A percentile compares a stretch with the other conserved stretches of the same genome.
These are phyloP conservation scores for Yarrowia sp. DNA, from an alignment of 805 yeast species.

Conservation along the genomic window DNA sequence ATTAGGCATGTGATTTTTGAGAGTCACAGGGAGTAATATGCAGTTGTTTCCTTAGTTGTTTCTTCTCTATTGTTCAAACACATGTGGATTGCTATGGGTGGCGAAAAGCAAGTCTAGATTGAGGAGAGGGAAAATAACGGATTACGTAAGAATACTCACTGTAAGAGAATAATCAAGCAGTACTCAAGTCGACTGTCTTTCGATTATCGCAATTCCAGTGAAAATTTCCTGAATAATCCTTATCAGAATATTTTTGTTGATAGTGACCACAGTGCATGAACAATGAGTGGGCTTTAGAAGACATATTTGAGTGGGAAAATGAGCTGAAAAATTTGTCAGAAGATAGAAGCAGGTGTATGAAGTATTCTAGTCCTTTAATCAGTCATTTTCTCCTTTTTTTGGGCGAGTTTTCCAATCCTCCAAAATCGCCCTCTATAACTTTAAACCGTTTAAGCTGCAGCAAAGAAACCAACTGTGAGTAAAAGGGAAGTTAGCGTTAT, in stretches of 20 bases:
- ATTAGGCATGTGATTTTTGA: no score
- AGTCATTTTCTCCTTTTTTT: no score
- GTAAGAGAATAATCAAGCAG: neutral
- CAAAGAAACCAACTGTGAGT: neutral
- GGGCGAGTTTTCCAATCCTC: no score
- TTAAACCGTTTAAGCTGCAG: no score
- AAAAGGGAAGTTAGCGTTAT: no score
- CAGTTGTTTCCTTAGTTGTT: neutral
- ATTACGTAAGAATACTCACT: no score
- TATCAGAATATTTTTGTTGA: conserved; percentile 2
- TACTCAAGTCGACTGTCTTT: no score
- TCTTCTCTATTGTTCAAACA: neutral
- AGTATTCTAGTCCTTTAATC: no score
- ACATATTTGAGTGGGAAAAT: neutral
- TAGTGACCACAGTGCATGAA: neutral
- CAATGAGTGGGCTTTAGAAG: no score
- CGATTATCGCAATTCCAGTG: neutral
- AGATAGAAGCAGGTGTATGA: no score
- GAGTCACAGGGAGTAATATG: no score
- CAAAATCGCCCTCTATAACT: neutral
- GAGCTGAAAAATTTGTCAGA: neutral
- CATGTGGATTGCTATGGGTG: neutral
- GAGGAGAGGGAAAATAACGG: neutral
- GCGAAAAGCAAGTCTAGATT: neutral
- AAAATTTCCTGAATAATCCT: neutral